A percentile compares a stretch with the other conserved stretches of the same genome.
Conservation (phyloP, 1,284 basidiomycete genomes). For the Phenoliferia sp. region DNA sequence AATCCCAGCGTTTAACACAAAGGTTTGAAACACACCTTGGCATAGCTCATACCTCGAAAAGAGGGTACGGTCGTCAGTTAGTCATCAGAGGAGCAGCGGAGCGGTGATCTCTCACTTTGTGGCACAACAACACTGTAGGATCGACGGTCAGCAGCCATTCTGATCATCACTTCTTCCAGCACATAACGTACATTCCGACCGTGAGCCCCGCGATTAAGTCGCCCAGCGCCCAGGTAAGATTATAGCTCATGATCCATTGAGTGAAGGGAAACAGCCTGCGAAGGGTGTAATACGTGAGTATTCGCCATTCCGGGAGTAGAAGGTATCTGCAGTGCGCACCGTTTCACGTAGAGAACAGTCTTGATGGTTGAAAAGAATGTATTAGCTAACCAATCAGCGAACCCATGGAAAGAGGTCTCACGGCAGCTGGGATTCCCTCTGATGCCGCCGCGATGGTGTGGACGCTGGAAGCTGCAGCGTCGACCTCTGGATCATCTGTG, state of each 20-base stretch:
- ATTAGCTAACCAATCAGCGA: not conserved
- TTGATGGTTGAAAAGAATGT: not conserved
- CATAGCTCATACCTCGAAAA: slow-evolving; percentile 33
- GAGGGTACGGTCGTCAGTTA: not conserved
- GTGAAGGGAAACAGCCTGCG: slow-evolving; percentile 40
- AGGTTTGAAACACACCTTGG: not conserved
- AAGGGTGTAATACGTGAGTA: not conserved
- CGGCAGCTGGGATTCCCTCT: not conserved
- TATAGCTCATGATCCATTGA: slow-evolving; percentile 42
- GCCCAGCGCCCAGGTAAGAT: slow-evolving; percentile 38
- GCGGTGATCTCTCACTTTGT: not conserved
- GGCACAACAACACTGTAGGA: slow-evolving; percentile 1
- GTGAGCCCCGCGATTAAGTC: slow-evolving; percentile 45
- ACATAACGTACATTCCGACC: slow-evolving; percentile 40
- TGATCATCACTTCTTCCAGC: no score
- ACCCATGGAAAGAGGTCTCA: no score
- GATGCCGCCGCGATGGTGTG: not conserved
- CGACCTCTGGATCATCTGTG: not conserved
- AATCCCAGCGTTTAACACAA: not conserved
- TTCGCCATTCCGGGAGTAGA: not conserved
- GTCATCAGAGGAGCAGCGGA: not conserved
- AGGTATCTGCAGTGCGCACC: not conserved
- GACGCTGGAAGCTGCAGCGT: not conserved
- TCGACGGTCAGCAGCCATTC: no score
- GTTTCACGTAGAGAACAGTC: not conserved